phyloP scores from a whole-genome alignment of 2,329 filamentous ascomycete species.

The Chaetomium olivaceum region DNA sequence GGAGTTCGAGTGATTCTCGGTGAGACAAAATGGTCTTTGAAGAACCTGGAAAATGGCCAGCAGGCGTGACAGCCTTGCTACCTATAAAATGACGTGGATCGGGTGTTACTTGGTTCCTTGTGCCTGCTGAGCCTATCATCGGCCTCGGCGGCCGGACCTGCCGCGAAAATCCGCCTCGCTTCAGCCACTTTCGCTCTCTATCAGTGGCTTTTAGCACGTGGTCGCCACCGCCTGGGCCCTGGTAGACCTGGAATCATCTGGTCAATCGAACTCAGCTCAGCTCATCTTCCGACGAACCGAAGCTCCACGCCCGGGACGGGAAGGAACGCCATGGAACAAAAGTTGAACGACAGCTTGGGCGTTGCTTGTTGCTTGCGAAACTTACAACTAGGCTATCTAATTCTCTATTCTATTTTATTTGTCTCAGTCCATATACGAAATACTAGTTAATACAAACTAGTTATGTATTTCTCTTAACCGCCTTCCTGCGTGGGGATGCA shows the following conservation, averaged over 20 bases:
- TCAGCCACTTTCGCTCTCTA: slow-evolving; percentile 4
- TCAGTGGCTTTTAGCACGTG: slow-evolving; percentile 9
- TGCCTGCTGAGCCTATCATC: slow-evolving; percentile 13
- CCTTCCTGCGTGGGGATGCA: neutral
- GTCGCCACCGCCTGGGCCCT: neutral
- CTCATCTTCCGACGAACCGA: too few species aligned
- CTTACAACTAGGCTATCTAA: neutral
- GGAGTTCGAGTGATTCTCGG: slow-evolving; percentile 12
- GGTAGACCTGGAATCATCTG: neutral
- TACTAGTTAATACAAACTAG: neutral
- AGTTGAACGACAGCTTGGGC: neutral
- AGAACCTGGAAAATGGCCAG: neutral
- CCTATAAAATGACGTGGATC: slow-evolving; percentile 9
- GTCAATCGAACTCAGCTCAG: neutral
- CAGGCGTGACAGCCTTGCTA: slow-evolving; percentile 2
- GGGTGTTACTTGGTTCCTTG: slow-evolving; percentile 5
- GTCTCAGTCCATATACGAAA: neutral
- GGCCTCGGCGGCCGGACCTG: neutral
- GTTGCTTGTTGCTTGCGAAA: neutral
- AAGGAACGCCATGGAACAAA: neutral
- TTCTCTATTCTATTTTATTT: too few species aligned
- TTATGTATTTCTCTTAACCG: too few species aligned
- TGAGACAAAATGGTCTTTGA: slow-evolving; percentile 21
- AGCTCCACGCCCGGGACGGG: too few species aligned
- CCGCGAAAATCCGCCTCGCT: slow-evolving; percentile 5